phyloP scores from a whole-genome alignment of 768 basidiomycete genomes.

The Gymnopilus junonius region DNA sequence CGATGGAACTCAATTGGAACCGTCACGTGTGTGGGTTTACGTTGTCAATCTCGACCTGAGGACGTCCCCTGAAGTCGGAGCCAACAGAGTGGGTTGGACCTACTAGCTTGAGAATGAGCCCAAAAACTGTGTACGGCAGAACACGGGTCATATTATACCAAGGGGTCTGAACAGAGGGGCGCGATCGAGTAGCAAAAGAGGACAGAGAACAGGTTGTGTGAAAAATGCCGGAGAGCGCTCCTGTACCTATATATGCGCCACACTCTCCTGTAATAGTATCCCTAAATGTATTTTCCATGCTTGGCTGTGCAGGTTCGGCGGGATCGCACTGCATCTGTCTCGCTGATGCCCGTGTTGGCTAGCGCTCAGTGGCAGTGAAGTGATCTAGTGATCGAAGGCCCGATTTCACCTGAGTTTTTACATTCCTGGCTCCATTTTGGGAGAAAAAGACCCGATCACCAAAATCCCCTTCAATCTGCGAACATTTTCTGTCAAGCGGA shows the following conservation, averaged over 20 bases:
- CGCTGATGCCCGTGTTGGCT: slow-evolving; percentile 1
- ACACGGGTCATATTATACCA: not conserved
- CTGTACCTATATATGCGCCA: not conserved
- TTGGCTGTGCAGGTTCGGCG: not conserved
- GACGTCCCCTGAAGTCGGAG: not conserved
- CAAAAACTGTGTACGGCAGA: not conserved
- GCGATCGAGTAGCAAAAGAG: not conserved
- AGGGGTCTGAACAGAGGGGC: not conserved
- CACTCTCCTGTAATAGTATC: not conserved
- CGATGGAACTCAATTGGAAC: slow-evolving; percentile 1
- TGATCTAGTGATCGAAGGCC: slow-evolving; percentile 9
- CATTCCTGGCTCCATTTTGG: not conserved
- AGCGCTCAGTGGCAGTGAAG: slow-evolving; percentile 12
- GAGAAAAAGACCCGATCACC: not conserved
- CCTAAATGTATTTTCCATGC: not conserved
- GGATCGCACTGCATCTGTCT: not conserved
- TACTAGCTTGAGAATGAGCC: not conserved
- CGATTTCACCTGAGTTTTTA: not conserved
- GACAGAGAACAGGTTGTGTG: not conserved
- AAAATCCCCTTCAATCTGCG: not conserved
- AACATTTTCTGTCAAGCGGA: not conserved
- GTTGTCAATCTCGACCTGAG: not conserved
- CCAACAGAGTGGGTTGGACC: not conserved
- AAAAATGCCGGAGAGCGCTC: not conserved
- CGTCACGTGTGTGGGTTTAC: slow-evolving; percentile 2